phyloP scores from a whole-genome alignment of 495 filamentous ascomycete species.

The Aspergillus nidulans region DNA sequence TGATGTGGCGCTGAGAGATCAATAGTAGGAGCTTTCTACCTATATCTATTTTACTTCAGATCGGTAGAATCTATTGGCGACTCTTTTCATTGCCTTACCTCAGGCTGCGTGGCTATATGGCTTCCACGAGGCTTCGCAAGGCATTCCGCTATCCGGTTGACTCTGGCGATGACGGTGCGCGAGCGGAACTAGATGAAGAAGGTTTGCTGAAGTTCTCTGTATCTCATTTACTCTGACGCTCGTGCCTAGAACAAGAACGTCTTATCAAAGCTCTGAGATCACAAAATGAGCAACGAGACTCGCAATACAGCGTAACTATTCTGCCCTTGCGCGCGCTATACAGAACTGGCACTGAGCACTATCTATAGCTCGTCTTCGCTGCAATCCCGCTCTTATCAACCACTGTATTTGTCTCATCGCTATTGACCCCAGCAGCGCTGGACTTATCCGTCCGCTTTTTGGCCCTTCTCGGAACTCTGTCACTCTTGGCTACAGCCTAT shows the following conservation, averaged over 20 bases:
- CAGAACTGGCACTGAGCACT: background rate
- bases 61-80: background rate
- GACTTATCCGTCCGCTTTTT: conserved; percentile 31
- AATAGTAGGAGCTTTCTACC: background rate
- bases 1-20: background rate
- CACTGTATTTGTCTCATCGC: conserved; percentile 48
- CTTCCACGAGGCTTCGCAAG: conserved; percentile 52
- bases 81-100: background rate
- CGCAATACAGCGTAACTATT: conserved; percentile 49
- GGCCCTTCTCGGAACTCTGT: conserved; percentile 54
- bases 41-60: background rate
- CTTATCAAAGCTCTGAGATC: conserved; percentile 54
- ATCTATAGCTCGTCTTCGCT: conserved; percentile 50
- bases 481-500: conserved; percentile 56
- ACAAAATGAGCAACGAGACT: conserved; percentile 56
- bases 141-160: conserved; percentile 61
- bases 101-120: conserved; percentile 26
- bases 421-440: conserved; percentile 31
- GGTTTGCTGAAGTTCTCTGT: conserved; percentile 29
- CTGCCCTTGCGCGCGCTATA: background rate
- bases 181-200: conserved; percentile 61
- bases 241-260: conserved; percentile 60
- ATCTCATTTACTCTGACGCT: conserved; percentile 17
- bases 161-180: conserved; percentile 39
- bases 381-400: conserved; percentile 49